phyloP scores from a whole-genome alignment of 768 basidiomycete genomes.

The Cystofilobasidium ferigula region DNA sequence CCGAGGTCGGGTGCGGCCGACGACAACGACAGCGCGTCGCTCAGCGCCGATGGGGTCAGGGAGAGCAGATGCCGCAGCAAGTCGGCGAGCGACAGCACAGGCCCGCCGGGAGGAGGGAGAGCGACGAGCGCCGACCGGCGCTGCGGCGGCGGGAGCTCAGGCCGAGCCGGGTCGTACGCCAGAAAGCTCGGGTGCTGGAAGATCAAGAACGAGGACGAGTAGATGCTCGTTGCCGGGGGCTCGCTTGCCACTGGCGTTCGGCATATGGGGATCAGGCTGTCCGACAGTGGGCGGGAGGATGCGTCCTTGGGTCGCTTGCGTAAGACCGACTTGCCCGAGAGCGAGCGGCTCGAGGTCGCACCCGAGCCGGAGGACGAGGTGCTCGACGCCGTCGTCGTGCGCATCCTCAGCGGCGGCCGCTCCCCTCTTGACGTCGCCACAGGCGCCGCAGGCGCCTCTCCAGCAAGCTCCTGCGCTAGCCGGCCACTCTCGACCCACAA shows the following conservation, averaged over 20 bases:
- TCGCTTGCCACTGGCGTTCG: too few species aligned
- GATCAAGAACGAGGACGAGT: background rate
- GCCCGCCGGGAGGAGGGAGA: background rate
- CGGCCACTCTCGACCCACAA: background rate
- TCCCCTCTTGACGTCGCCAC: too few species aligned
- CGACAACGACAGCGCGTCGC: background rate
- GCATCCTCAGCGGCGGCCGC: background rate
- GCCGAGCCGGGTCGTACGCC: background rate
- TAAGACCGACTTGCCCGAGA: background rate
- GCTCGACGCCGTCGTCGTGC: background rate
- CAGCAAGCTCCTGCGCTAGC: background rate
- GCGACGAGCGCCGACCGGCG: background rate
- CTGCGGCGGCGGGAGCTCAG: background rate
- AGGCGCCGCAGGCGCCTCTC: too few species aligned
- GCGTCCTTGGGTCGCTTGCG: background rate
- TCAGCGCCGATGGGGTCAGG: background rate
- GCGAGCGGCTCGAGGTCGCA: background rate
- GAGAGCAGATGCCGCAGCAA: background rate
- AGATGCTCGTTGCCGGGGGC: background rate
- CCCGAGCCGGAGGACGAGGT: too few species aligned
- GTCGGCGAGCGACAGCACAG: background rate
- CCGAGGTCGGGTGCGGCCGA: background rate
- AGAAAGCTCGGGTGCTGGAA: background rate
- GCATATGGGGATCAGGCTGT: too few species aligned
- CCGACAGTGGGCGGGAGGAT: background rate